A percentile compares a stretch with the other conserved stretches of the same genome.
Evolutionary conservation across 2,329 filamentous ascomycete genomes (phyloP).

Genomic region (Cladosporium austrohemisphaericum): DNA sequence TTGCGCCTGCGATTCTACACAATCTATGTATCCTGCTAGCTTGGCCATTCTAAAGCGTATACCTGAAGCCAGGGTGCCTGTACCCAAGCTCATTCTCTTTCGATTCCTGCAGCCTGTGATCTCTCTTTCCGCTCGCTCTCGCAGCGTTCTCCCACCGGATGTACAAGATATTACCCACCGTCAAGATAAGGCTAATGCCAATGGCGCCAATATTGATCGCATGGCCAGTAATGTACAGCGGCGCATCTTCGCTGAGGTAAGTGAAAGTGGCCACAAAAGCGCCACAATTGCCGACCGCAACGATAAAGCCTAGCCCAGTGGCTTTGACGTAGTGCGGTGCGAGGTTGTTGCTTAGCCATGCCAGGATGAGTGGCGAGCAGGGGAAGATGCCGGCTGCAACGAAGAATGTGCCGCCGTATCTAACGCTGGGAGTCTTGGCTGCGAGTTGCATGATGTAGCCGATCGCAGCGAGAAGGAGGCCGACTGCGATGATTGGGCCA

Average conservation of each 20-base stretch:
- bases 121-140: slow-evolving; percentile 37
- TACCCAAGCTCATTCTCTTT: slow-evolving; percentile 37
- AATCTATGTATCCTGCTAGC: too few relatives aligned
- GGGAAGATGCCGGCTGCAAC: slow-evolving; percentile 32
- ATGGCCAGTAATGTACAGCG: slow-evolving; percentile 40
- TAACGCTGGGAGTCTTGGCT: slow-evolving; percentile 30
- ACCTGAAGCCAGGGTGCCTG: slow-evolving; percentile 41
- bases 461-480: slow-evolving; percentile 30
- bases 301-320: slow-evolving; percentile 41
- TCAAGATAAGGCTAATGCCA: slow-evolving; percentile 34
- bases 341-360: slow-evolving; percentile 44
- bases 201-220: slow-evolving; percentile 42
- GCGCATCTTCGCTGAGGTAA: slow-evolving; percentile 42
- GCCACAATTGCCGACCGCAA: slow-evolving; percentile 41
- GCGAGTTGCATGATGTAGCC: slow-evolving; percentile 40
- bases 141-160: slow-evolving; percentile 42
- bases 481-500: slow-evolving; percentile 31
- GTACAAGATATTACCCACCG: slow-evolving; percentile 36
- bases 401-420: slow-evolving; percentile 42
- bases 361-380: slow-evolving; percentile 32
- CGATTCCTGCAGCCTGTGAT: slow-evolving; percentile 33
- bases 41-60: slow-evolving; percentile 30
- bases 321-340: slow-evolving; percentile 44
- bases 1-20: too few relatives aligned
- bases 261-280: slow-evolving; percentile 46